Evolutionary conservation across 306 rosid genomes (phyloP).

Genomic region (Senna siamea): DNA sequence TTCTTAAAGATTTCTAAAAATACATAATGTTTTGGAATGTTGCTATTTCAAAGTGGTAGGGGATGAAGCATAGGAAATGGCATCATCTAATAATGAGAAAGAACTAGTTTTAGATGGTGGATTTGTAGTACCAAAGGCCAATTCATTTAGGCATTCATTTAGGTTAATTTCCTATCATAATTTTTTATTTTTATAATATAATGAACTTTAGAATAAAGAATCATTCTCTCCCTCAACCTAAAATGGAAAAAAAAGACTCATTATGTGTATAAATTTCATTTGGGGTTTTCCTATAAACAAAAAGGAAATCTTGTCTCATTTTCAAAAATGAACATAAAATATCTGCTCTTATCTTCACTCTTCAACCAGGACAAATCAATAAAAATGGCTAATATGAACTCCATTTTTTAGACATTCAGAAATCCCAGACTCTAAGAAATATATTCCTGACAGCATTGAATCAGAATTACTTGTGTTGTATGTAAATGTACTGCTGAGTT

Average conservation of each 20-base stretch:
- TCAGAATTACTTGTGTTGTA: too few species aligned
- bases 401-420: too few species aligned
- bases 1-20: neutral
- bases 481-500: too few species aligned
- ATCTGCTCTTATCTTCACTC: too few species aligned
- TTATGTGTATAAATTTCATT: neutral
- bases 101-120: slow-evolving; percentile 66
- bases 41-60: slow-evolving; percentile 45
- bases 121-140: slow-evolving; percentile 63
- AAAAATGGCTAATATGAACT: too few species aligned
- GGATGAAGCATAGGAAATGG: slow-evolving; percentile 50
- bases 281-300: neutral
- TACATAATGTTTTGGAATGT: too few species aligned
- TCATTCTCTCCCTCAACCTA: too few species aligned
- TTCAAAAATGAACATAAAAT: neutral
- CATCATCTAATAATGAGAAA: slow-evolving; percentile 41
- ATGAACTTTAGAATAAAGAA: too few species aligned
- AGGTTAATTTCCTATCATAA: slow-evolving; percentile 54
- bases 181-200: neutral
- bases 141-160: slow-evolving; percentile 79
- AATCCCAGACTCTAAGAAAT: too few species aligned
- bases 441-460: too few species aligned
- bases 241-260: neutral
- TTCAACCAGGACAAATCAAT: too few species aligned
- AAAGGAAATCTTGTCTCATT: neutral